phyloP scores from a whole-genome alignment of 2,329 filamentous ascomycete species.

The Aspergillus fumigatus region DNA sequence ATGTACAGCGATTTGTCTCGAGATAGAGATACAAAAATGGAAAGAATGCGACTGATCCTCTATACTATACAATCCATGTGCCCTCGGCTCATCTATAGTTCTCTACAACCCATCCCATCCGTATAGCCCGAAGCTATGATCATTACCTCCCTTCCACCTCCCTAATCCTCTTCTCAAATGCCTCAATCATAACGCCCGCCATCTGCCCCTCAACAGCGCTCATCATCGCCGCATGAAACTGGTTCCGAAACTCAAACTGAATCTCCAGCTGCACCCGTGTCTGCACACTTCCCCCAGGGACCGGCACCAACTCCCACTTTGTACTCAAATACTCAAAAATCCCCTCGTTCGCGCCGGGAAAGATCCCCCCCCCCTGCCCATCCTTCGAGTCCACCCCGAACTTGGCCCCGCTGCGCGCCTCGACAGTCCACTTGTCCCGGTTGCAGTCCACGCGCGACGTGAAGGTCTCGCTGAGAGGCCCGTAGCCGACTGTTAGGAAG shows the following conservation, averaged over 20 bases:
- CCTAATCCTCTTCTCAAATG: constrained; percentile 78
- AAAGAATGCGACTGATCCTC: constrained; percentile 15
- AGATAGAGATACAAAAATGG: constrained; percentile 6
- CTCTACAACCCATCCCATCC: not conserved
- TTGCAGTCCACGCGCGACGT: constrained; percentile 75
- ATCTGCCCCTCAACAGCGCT: constrained; percentile 77
- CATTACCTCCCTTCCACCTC: constrained; percentile 43
- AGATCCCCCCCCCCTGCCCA: constrained; percentile 52
- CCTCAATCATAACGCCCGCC: constrained; percentile 82
- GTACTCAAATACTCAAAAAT: constrained; percentile 44
- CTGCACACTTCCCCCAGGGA: constrained; percentile 35
- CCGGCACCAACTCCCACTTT: constrained; percentile 40
- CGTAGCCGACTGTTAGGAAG: constrained; percentile 80
- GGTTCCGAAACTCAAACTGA: constrained; percentile 80
- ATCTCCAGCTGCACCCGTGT: constrained; percentile 75
- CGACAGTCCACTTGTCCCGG: constrained; percentile 61
- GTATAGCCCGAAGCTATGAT: not conserved
- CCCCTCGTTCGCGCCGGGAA: constrained; percentile 44
- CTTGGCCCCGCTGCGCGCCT: constrained; percentile 56
- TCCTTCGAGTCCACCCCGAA: constrained; percentile 55
- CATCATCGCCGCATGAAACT: constrained; percentile 80
- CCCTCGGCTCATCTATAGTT: not conserved
- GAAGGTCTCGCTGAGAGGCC: constrained; percentile 77
- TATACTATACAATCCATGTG: constrained; percentile 23
- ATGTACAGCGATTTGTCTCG: constrained; percentile 18